phyloP scores from a whole-genome alignment of 345 rosid species.

The Ailanthus altissimus region DNA sequence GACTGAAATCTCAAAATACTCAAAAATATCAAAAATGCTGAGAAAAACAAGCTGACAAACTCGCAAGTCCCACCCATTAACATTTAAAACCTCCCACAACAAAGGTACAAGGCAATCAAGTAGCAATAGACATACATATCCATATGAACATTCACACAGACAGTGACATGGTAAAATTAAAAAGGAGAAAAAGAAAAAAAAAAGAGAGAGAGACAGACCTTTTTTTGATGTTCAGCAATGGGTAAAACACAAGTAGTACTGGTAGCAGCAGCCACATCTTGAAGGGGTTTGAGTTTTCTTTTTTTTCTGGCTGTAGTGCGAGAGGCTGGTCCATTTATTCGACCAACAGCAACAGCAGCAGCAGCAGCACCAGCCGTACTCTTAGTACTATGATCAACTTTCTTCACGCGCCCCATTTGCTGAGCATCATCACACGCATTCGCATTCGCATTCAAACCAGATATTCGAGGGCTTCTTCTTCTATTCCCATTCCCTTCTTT shows the following conservation, averaged over 20 bases:
- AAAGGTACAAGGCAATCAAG: constrained; percentile 4
- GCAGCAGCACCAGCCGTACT: constrained; percentile 12
- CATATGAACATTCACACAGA: not conserved
- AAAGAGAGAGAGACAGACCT: constrained; percentile 22
- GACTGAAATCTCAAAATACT: constrained; percentile 5
- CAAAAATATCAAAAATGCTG: not conserved
- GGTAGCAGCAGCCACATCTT: constrained; percentile 33
- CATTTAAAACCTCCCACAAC: not conserved
- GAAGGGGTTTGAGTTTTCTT: constrained; percentile 48
- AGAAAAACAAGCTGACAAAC: not conserved
- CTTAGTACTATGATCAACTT: constrained; percentile 5
- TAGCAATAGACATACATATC: not conserved
- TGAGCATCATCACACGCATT: constrained; percentile 24
- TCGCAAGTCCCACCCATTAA: not conserved
- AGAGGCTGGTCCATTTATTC: constrained; percentile 34
- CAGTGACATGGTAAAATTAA: not conserved
- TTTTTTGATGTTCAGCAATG: constrained; percentile 16
- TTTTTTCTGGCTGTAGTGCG: constrained; percentile 38
- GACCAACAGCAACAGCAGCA: constrained; percentile 10
- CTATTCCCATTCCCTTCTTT: constrained; percentile 48
- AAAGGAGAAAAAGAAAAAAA: not conserved
- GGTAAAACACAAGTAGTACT: constrained; percentile 25
- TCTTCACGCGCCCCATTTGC: constrained; percentile 25
- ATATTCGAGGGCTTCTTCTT: constrained; percentile 54
- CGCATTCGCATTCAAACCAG: constrained; percentile 33